Percentiles rank a stretch among this genome's conserved stretches.
phyloP scores from a whole-genome alignment of 2,329 filamentous ascomycete species.

The Diaporthe velutina region DNA sequence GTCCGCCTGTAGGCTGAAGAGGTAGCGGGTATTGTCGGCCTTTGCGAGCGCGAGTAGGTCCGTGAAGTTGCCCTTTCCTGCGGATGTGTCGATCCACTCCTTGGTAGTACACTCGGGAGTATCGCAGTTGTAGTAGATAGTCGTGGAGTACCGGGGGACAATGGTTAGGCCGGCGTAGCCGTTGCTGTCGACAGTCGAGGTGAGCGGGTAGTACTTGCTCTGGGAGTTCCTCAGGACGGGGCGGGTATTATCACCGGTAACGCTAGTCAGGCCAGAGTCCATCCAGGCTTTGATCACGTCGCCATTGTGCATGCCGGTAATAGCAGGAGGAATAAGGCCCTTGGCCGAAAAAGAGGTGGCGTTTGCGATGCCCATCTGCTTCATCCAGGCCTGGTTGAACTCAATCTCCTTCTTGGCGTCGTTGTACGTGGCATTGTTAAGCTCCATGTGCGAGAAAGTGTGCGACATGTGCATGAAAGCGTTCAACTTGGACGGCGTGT shows the following conservation, averaged over 20 bases:
- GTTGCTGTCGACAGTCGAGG: neutral
- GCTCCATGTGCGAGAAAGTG: constrained; percentile 8
- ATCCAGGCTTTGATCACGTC: constrained; percentile 4
- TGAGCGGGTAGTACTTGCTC: constrained; percentile 6
- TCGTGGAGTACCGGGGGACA: neutral
- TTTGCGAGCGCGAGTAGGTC: neutral
- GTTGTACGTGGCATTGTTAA: constrained; percentile 2
- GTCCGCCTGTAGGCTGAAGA: neutral
- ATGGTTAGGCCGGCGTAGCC: neutral
- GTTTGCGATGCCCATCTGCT: neutral
- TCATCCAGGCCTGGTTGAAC: constrained; percentile 26
- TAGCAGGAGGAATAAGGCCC: constrained; percentile 3
- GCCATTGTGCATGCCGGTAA: constrained; percentile 7
- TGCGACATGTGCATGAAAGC: constrained; percentile 19
- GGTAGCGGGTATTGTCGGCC: constrained; percentile 14
- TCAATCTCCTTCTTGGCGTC: neutral
- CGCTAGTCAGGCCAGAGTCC: constrained; percentile 11
- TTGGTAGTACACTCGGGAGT: neutral
- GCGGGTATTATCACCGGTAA: constrained; percentile 1
- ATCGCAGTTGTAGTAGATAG: constrained; percentile 16
- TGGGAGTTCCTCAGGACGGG: neutral
- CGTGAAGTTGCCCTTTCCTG: neutral
- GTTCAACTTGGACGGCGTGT: constrained; percentile 2
- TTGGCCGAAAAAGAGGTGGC: constrained; percentile 12
- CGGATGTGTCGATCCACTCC: constrained; percentile 7